Evolutionary conservation across 2,329 filamentous ascomycete genomes (phyloP), one percentile per base, ranked within the genome.

Genomic region (Coniosporium tulheliwenetii): DNA sequence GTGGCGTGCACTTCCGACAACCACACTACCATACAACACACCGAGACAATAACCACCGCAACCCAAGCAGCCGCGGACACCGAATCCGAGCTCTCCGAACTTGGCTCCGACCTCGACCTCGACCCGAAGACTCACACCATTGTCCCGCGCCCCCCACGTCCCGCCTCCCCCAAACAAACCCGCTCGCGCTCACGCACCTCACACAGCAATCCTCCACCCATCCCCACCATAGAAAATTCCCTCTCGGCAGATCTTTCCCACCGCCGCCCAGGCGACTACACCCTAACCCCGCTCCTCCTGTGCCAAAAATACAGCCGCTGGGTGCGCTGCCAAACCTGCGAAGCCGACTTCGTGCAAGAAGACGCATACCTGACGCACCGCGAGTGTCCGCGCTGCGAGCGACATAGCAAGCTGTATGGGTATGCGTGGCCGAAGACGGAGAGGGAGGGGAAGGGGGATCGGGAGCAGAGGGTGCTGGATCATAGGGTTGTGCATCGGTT

Each of bases 381-480:
- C 38, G 81, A 85, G 12, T 98, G 91, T 57, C 87, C 85, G 3
- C 77, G 91, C 5, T 98, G 91, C 59, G 91, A 98, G 63, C 76
- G 91, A 0, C 91, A 98, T 55, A 93, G 84, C 12, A 96, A 93
- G 64, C 65, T 98, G 1, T 98, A 96, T 56, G 93, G 93, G 0
- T 95, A 83, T 54, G 70, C 81, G 43, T 98, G 91, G 91, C 91
- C 91, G 5, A 95, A 98, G 66, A 96, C 91, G 0, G 82, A 94
- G 44, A 81, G 71, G 45, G 77, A 81, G 19, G 84, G 84, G 1
- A 75, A 76, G 12, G 60, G 73, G 14, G 91, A 96, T 55, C 78
- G 74, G 8, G 71, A 77, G 46, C 67, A 76, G 49, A 59, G 76
- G 5, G 66, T 93, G 1, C 69, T 91, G 44, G 89, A 96, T 55